Evolutionary conservation across 768 basidiomycete genomes (phyloP).

Genomic region (Lactarius psammicola): DNA sequence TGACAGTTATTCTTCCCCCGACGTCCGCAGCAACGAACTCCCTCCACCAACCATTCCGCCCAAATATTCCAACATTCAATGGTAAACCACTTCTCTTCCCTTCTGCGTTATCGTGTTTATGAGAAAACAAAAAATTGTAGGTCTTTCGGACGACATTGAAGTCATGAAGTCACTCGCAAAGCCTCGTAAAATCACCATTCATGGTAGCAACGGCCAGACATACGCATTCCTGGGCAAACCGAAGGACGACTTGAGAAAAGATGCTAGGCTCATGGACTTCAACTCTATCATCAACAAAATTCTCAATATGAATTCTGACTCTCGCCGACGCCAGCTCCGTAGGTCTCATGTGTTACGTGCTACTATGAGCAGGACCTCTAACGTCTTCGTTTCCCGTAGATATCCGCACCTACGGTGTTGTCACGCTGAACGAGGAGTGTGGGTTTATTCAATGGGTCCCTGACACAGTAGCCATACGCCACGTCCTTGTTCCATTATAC

Average conservation of each 20-base stretch:
- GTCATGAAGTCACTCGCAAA: slow-evolving; percentile 90
- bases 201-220: slow-evolving; percentile 73
- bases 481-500: slow-evolving; percentile 70
- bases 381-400: slow-evolving; percentile 46
- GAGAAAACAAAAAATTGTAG: slow-evolving; percentile 39
- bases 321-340: slow-evolving; percentile 88
- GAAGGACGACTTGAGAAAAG: slow-evolving; percentile 95
- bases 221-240: slow-evolving; percentile 97
- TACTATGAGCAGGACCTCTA: slow-evolving; percentile 10
- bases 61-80: slow-evolving; percentile 69
- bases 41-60: slow-evolving; percentile 78
- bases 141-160: slow-evolving; percentile 77
- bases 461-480: slow-evolving; percentile 81
- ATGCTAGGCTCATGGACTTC: slow-evolving; percentile 97
- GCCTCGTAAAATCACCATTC: slow-evolving; percentile 86
- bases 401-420: slow-evolving; percentile 97
- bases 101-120: not conserved
- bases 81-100: slow-evolving; percentile 42
- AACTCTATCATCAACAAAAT: slow-evolving; percentile 97
- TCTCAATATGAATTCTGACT: slow-evolving; percentile 90
- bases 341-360: slow-evolving; percentile 35
- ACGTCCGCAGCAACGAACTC: slow-evolving; percentile 53
- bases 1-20: slow-evolving; percentile 86
- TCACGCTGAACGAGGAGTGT: slow-evolving; percentile 95
- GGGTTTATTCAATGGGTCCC: slow-evolving; percentile 99